Conservation (phyloP, 2,329 filamentous ascomycete genomes). For the Sarocladium strictum region DNA sequence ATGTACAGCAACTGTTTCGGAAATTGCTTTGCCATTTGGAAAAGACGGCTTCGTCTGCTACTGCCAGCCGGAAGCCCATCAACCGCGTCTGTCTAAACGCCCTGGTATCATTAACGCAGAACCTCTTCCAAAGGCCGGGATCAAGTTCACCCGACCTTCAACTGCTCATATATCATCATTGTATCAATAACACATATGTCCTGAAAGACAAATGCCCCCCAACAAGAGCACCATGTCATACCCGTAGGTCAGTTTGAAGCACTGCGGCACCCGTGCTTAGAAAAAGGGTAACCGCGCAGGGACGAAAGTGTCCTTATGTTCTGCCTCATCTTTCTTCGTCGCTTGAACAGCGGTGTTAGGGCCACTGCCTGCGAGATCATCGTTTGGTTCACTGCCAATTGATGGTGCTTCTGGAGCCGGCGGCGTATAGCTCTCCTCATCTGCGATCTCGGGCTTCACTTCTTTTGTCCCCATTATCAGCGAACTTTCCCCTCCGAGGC, state of each 20-base stretch:
- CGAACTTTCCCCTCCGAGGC: slow-evolving; percentile 28
- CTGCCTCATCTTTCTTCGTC: background rate
- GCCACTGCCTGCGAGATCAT: background rate
- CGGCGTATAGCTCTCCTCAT: slow-evolving; percentile 24
- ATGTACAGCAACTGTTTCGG: background rate
- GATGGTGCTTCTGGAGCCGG: background rate
- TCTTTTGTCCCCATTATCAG: slow-evolving; percentile 12
- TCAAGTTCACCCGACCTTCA: background rate
- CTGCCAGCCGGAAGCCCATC: background rate
- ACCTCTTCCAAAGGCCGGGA: background rate
- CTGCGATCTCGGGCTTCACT: slow-evolving; percentile 22
- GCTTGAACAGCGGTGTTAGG: background rate
- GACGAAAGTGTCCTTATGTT: slow-evolving; percentile 36
- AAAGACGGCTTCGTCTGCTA: too few species aligned
- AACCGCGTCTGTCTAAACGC: background rate
- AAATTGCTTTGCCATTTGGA: too few species aligned
- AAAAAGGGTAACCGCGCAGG: slow-evolving; percentile 55
- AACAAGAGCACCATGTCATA: background rate
- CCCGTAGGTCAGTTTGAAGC: background rate
- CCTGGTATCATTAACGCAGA: background rate
- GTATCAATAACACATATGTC: slow-evolving; percentile 1
- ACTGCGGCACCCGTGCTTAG: slow-evolving; percentile 9
- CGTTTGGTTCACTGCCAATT: background rate
- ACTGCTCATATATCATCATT: background rate
- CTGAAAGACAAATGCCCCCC: background rate